Base-by-base conservation (phyloP, 176 grass and related monocot species). In the Tillandsia fasciculata region DNA sequence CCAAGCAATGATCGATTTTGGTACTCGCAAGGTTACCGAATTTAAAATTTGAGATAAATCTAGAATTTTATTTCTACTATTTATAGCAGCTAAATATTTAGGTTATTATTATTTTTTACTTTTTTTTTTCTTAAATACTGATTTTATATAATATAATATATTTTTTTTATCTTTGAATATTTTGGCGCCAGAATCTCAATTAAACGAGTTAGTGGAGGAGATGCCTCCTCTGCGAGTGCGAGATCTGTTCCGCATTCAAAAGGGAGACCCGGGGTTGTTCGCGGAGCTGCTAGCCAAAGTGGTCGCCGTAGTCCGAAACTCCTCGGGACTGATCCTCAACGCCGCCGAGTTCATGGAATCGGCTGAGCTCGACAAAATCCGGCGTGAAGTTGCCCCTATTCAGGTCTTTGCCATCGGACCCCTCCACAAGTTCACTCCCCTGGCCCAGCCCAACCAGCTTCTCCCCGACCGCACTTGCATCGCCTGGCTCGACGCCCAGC, bases 401-500 rank as follows among this genome's bases (percentile, higher is more conserved):
- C 80, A 68, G 1, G 68, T 27, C 0, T 82, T 83, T 51, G 84
- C 75, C 0, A 48, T 87, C 5, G 79, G 80, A 0, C 84, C 79
- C 0, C 68, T 87, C 1, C 76, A 82, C 67, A 50, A 48, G 50
- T 12, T 87, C 27, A 18, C 67, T 3, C 66, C 12, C 0, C 48
- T 9, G 2, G 12, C n/a, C 14, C 51, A 51, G 50, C 27, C 52
- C 64, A 74, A 53, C 29, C 69, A 69, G 28, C 50, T 75, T 0
- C 24, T 66, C 75, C 8, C 58, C 70, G 80, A 87, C 69, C 15
- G 51, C 13, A 11, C 70, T 9, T 81, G 86, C 81, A 29, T 81
- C 27, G 27, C 20, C 2, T 87, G 85, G 80, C 58, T 88, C 27
- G 74, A 84, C 70, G 49, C 66, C 18, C 80, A 82, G 68, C 10